Evolutionary conservation across 1,284 basidiomycete genomes (phyloP).

Genomic region (Meira nashicola): DNA sequence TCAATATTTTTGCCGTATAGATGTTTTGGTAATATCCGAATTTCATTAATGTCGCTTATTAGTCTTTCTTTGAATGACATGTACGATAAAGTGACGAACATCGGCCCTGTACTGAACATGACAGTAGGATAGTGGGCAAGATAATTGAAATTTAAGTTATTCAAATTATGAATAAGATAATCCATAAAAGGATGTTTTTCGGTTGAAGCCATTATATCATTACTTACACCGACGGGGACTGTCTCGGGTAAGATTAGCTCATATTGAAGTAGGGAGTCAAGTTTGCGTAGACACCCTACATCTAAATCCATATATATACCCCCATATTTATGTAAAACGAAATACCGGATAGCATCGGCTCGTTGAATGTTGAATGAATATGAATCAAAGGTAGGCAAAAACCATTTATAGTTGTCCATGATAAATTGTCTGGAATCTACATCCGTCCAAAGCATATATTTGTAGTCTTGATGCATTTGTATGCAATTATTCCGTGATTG

Average conservation of each 20-base stretch:
- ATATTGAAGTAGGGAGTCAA: slow-evolving; percentile 82
- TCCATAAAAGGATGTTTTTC: slow-evolving; percentile 83
- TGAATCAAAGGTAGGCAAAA: slow-evolving; percentile 82
- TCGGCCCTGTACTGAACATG: slow-evolving; percentile 92
- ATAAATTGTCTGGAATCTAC: slow-evolving; percentile 83
- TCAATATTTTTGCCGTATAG: slow-evolving; percentile 95
- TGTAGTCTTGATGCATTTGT: slow-evolving; percentile 69
- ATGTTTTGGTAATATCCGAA: slow-evolving; percentile 78
- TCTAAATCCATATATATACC: slow-evolving; percentile 96
- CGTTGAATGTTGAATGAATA: slow-evolving; percentile 94
- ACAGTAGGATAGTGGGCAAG: slow-evolving; percentile 95
- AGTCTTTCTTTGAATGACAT: slow-evolving; percentile 78
- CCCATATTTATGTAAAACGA: slow-evolving; percentile 85
- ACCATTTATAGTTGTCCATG: slow-evolving; percentile 81
- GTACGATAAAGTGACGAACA: slow-evolving; percentile 52
- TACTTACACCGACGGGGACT: slow-evolving; percentile 80
- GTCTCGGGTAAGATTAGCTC: slow-evolving; percentile 89
- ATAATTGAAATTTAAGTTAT: slow-evolving; percentile 89
- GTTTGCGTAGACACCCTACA: slow-evolving; percentile 80
- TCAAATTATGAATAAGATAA: slow-evolving; percentile 81
- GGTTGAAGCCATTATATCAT: slow-evolving; percentile 91
- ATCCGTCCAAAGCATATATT: slow-evolving; percentile 98
- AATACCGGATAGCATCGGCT: slow-evolving; percentile 96
- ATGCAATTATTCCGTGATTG: slow-evolving; percentile 53
- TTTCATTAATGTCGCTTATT: slow-evolving; percentile 77